These are phyloP conservation scores for Vickermania ingenoplastis DNA, from an alignment of 208 protist species.

Conservation along the genomic window DNA sequence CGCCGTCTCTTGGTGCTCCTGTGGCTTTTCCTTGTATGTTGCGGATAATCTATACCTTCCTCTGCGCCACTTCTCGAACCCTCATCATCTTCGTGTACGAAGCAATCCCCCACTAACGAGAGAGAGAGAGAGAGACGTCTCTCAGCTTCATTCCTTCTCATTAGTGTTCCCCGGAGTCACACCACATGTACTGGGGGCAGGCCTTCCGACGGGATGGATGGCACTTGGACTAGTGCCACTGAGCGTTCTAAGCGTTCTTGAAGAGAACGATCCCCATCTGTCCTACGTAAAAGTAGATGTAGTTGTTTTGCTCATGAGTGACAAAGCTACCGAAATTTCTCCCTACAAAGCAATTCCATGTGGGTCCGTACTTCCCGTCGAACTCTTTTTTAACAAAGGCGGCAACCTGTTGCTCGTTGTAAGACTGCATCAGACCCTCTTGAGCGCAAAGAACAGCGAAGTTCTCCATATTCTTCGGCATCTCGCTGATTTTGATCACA, in stretches of 20 bases:
- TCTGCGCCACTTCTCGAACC: no score
- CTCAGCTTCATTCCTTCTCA: no score
- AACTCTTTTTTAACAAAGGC: constrained; percentile 99
- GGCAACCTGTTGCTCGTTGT: constrained; percentile 99
- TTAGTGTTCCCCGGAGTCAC: no score
- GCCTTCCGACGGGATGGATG: no score
- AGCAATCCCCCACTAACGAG: no score
- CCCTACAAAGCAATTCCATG: constrained; percentile 99
- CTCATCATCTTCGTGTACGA: no score
- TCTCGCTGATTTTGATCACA: constrained; percentile 91
- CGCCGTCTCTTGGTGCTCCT: no score
- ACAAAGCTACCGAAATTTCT: constrained; percentile 99
- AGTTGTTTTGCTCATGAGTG: constrained; percentile 98
- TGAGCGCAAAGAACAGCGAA: constrained; percentile 97
- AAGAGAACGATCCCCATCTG: constrained; percentile 99
- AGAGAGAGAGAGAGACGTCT: no score
- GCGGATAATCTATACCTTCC: no score
- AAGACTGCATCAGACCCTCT: constrained; percentile 96
- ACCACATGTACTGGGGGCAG: no score
- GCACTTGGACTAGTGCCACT: no score
- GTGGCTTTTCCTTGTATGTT: no score
- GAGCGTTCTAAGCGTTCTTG: constrained; percentile 29
- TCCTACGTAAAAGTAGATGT: constrained; percentile 99
- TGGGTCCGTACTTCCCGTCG: constrained; percentile 97
- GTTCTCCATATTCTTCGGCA: constrained; percentile 95